Evolutionary conservation across 225 moss, liverwort and hornwort genomes (phyloP), one percentile per base, ranked within the genome.

Genomic region (Climacium dendroides): DNA sequence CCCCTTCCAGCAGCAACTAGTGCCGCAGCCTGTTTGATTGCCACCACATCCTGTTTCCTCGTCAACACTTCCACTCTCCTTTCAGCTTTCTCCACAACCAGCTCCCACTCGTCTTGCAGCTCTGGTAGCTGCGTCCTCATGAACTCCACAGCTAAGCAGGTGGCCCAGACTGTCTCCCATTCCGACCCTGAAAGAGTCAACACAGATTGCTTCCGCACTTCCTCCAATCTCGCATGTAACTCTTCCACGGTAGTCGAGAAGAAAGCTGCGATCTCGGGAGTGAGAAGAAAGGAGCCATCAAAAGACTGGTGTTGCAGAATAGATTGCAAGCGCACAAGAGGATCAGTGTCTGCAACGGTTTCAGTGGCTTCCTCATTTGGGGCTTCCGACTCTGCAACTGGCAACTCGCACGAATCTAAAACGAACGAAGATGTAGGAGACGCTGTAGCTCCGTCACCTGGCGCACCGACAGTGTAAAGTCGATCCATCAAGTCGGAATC

Each of bases 31-130:
- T 85, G 77, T 81, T 85, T 84, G 69, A 89, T 70, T 25, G 67
- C 85, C 74, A 11, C 67, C 78, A 87, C 52, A 28, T 86, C 89
- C n/a, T 85, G 81, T 15, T 3, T 52, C 35, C 19, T 83, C 63
- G 83, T 37, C 84, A 89, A 63, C 19, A 11, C 35, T 45, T 81
- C 73, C 84, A 92, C 70, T 82, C 55, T 80, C 83, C 41, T 88
- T 52, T 87, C 90, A 13, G 92, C 92, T 54, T 92, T 92, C 45
- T 75, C 89, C 69, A 90, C 92, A 5, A 92, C 89, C 7, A 90
- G 74, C 35, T 92, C 92, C 92, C 90, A 92, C 74, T 89, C 89
- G 32, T 85, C 89, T 87, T 63, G 85, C 34, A 92, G 85, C 58
- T 90, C 82, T 17, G 87, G 82, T 24, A 92, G 75, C 78, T 91